A percentile compares a stretch with the other conserved stretches of the same genome.
Conservation (phyloP, 202 grass and related monocot genomes). For the Musa balbisiana region DNA sequence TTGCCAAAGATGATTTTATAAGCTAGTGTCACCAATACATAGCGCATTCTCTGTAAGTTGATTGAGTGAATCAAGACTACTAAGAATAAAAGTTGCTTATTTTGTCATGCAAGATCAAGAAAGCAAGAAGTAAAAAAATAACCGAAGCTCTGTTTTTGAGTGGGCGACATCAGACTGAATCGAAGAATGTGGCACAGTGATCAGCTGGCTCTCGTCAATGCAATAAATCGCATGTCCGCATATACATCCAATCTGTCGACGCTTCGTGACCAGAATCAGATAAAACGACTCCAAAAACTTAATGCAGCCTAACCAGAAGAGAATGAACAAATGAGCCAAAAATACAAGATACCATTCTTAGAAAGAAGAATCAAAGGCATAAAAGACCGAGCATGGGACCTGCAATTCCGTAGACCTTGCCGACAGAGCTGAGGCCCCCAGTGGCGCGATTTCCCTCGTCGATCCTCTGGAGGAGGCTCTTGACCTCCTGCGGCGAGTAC, state of each 20-base stretch:
- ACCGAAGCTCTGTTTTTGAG: slow-evolving; percentile 90
- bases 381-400: slow-evolving; percentile 31
- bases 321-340: slow-evolving; percentile 6
- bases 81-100: background rate
- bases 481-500: slow-evolving; percentile 76
- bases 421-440: slow-evolving; percentile 63
- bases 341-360: background rate
- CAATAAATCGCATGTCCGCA: slow-evolving; percentile 85
- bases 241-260: slow-evolving; percentile 73
- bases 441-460: slow-evolving; percentile 82
- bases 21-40: background rate
- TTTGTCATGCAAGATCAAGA: background rate
- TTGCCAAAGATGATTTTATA: background rate
- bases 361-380: slow-evolving; percentile 1
- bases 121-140: slow-evolving; percentile 8
- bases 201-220: slow-evolving; percentile 88
- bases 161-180: slow-evolving; percentile 77
- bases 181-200: slow-evolving; percentile 65
- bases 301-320: slow-evolving; percentile 55
- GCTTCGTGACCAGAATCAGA: slow-evolving; percentile 87
- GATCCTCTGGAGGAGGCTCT: slow-evolving; percentile 80
- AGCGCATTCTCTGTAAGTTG: too few relatives aligned
- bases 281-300: slow-evolving; percentile 95
- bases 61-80: background rate
- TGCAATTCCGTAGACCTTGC: slow-evolving; percentile 90